Evolutionary conservation across 768 basidiomycete species (phyloP).

Genomic region (Boletus barrowsii): DNA sequence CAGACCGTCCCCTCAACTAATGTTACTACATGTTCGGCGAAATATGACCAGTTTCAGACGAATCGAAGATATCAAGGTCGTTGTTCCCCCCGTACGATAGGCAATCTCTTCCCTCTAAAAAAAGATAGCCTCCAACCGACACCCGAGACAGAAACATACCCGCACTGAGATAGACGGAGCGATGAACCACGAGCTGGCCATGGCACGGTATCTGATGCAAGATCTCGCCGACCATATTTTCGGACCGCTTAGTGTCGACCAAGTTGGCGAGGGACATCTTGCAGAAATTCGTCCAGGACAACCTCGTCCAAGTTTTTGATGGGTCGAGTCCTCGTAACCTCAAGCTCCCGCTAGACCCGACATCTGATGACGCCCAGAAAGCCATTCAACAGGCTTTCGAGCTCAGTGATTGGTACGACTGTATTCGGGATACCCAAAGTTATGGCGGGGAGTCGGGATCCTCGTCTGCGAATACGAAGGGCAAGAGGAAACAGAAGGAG

Average conservation of each 20-base stretch:
- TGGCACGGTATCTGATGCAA: conserved; percentile 1
- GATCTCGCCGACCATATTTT: conserved; percentile 16
- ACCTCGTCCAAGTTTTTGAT: neutral
- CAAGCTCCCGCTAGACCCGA: neutral
- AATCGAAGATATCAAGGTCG: neutral
- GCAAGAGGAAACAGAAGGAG: neutral
- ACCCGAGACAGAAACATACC: neutral
- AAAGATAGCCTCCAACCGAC: neutral
- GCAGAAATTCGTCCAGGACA: neutral
- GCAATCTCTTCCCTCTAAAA: conserved; percentile 1
- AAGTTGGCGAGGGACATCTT: conserved; percentile 2
- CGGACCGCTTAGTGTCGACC: neutral
- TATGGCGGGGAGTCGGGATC: neutral
- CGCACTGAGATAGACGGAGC: neutral
- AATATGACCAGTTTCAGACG: neutral
- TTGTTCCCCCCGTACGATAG: neutral
- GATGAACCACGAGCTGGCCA: conserved; percentile 5
- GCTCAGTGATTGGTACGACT: neutral
- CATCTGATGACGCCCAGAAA: neutral
- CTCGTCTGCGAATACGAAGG: neutral
- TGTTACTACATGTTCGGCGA: neutral
- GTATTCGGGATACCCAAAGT: neutral
- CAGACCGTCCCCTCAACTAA: neutral
- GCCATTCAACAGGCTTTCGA: conserved; percentile 9
- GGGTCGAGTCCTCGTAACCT: neutral